A percentile compares a stretch with the other conserved stretches of the same genome.
These are phyloP conservation scores for Coemansia sp. DNA, from an alignment of 371 early-diverging fungal genomes.

Conservation along the genomic window DNA sequence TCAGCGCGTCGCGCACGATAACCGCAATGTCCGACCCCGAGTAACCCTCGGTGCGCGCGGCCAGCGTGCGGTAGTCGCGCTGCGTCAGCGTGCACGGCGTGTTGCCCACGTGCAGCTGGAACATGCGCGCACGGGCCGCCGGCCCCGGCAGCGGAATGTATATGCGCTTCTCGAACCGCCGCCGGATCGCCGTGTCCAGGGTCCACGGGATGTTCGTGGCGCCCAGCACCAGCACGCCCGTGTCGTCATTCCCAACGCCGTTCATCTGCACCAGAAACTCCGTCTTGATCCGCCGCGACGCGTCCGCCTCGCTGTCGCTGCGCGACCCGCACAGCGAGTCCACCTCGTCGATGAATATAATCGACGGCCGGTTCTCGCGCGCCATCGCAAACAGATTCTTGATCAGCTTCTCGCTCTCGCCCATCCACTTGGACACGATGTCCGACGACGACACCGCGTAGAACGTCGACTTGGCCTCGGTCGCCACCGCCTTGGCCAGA, in stretches of 20 bases:
- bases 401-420: slow-evolving; percentile 92
- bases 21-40: slow-evolving; percentile 95
- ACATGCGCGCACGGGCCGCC: slow-evolving; percentile 87
- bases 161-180: slow-evolving; percentile 96
- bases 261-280: slow-evolving; percentile 98
- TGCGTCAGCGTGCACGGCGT: slow-evolving; percentile 77
- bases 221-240: slow-evolving; percentile 90
- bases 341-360: slow-evolving; percentile 98
- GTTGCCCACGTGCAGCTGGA: slow-evolving; percentile 84
- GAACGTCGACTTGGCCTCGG: slow-evolving; percentile 94
- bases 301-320: slow-evolving; percentile 95
- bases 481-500: slow-evolving; percentile 96
- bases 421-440: slow-evolving; percentile 97
- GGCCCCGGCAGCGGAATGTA: slow-evolving; percentile 94
- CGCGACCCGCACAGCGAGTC: slow-evolving; percentile 93
- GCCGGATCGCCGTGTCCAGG: slow-evolving; percentile 88
- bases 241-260: slow-evolving; percentile 93
- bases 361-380: slow-evolving; percentile 87
- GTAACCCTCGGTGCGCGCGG: slow-evolving; percentile 84
- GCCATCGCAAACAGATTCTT: slow-evolving; percentile 95
- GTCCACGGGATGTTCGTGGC: slow-evolving; percentile 98
- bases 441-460: slow-evolving; percentile 95
- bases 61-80: slow-evolving; percentile 73
- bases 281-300: slow-evolving; percentile 90
- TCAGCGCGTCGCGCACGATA: slow-evolving; percentile 91